These are phyloP conservation scores for Heliosperma pusillum DNA, from an alignment of 148 eudicot genomes.

Conservation along the genomic window DNA sequence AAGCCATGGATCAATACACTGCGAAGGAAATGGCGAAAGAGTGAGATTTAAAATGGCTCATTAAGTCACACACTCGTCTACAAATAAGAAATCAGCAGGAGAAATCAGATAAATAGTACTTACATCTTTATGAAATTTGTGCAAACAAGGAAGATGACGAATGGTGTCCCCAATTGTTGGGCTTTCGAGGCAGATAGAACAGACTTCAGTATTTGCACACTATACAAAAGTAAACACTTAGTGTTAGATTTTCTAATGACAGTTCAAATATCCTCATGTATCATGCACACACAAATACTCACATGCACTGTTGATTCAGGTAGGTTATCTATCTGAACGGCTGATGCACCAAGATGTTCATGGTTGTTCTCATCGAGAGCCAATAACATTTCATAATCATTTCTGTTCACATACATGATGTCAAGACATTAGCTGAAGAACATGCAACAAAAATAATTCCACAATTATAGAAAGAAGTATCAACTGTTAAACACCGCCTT, in stretches of 20 bases:
- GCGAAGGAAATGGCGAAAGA: conserved; percentile 21
- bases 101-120: conserved; percentile 11
- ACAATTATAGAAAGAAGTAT: no score
- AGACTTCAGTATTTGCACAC: conserved; percentile 53
- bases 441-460: no score
- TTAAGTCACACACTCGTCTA: not conserved
- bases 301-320: conserved; percentile 82
- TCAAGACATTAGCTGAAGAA: not conserved
- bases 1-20: conserved; percentile 99
- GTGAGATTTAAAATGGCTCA: not conserved
- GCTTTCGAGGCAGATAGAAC: conserved; percentile 86
- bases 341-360: conserved; percentile 69
- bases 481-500: no score
- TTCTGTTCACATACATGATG: conserved; percentile 34
- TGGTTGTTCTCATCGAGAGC: conserved; percentile 94
- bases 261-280: not conserved
- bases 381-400: conserved; percentile 86
- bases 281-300: conserved; percentile 16
- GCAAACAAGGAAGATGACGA: conserved; percentile 94
- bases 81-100: not conserved
- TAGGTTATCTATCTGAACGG: conserved; percentile 49
- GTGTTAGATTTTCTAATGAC: not conserved
- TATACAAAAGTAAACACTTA: conserved; percentile 31
- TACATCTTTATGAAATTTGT: conserved; percentile 97
- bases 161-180: conserved; percentile 81